phyloP scores from a whole-genome alignment of 306 rosid genomes.

The Vicia villosa region DNA sequence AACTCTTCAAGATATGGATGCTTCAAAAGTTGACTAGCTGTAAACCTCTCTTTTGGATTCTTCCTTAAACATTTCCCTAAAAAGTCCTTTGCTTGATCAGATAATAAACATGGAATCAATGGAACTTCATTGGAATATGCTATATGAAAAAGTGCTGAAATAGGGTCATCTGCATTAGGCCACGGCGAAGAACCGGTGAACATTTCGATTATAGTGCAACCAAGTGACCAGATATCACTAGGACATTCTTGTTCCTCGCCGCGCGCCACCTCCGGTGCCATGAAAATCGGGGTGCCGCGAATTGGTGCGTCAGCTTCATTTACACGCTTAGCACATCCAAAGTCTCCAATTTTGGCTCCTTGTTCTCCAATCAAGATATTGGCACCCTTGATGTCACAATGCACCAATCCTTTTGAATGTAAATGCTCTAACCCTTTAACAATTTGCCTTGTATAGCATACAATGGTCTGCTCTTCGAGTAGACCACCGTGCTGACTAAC shows the following conservation, averaged over 20 bases:
- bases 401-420: slow-evolving; percentile 71
- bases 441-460: slow-evolving; percentile 51
- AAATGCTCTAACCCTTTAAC: slow-evolving; percentile 65
- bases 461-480: slow-evolving; percentile 40
- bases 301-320: background rate
- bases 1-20: slow-evolving; percentile 70
- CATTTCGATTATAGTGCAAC: slow-evolving; percentile 86
- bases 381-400: slow-evolving; percentile 86
- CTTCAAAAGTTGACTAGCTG: slow-evolving; percentile 62
- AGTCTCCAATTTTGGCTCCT: slow-evolving; percentile 79
- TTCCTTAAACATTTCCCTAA: slow-evolving; percentile 68
- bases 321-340: slow-evolving; percentile 73
- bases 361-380: slow-evolving; percentile 62
- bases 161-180: slow-evolving; percentile 60
- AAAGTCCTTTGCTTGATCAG: slow-evolving; percentile 69
- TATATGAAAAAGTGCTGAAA: slow-evolving; percentile 60
- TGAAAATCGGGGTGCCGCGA: slow-evolving; percentile 81
- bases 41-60: slow-evolving; percentile 76
- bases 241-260: slow-evolving; percentile 74
- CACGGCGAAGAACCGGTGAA: slow-evolving; percentile 64
- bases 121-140: slow-evolving; percentile 65
- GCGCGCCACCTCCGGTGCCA: slow-evolving; percentile 94
- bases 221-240: slow-evolving; percentile 88
- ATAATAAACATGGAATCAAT: slow-evolving; percentile 65
- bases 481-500: slow-evolving; percentile 51